Conservation (phyloP, 441 rosid genomes). For the Bocquillonia castaneifolia region DNA sequence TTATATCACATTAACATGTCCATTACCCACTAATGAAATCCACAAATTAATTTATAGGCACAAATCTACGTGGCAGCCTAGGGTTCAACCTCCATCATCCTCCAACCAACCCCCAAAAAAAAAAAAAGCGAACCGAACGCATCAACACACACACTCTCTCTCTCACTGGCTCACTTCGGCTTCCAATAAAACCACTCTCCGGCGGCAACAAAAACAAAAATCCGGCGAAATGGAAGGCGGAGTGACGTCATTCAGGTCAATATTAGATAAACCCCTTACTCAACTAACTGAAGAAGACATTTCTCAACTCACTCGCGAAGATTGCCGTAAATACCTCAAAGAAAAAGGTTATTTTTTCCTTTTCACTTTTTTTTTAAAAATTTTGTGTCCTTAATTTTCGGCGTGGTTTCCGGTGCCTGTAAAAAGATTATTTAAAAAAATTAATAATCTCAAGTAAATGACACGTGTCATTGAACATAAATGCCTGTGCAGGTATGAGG, state of each 20-base stretch:
- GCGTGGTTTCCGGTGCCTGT: conserved; percentile 31
- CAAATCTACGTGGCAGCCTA: conserved; percentile 63
- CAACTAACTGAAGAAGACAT: conserved; percentile 95
- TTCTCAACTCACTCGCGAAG: conserved; percentile 96
- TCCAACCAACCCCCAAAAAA: not conserved
- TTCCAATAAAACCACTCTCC: not conserved
- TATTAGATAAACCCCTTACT: conserved; percentile 76
- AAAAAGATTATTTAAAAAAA: no score
- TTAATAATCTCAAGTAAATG: conserved; percentile 39
- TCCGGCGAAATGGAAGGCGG: conserved; percentile 46
- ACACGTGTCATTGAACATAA: conserved; percentile 41
- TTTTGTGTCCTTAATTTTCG: conserved; percentile 15
- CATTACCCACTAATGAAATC: conserved; percentile 24
- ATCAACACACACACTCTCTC: no score
- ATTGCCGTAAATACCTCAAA: conserved; percentile 92
- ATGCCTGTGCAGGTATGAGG: conserved; percentile 75
- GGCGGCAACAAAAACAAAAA: conserved; percentile 27
- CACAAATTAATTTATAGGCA: conserved; percentile 19
- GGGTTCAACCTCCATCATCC: conserved; percentile 49
- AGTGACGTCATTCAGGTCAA: conserved; percentile 50
- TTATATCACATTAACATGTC: conserved; percentile 16
- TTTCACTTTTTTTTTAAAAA: not conserved
- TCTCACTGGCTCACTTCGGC: not conserved
- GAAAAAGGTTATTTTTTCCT: conserved; percentile 61
- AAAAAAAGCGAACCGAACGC: not conserved